Base-by-base conservation (phyloP, 257 asterid species). In the Rhazya stricta region DNA sequence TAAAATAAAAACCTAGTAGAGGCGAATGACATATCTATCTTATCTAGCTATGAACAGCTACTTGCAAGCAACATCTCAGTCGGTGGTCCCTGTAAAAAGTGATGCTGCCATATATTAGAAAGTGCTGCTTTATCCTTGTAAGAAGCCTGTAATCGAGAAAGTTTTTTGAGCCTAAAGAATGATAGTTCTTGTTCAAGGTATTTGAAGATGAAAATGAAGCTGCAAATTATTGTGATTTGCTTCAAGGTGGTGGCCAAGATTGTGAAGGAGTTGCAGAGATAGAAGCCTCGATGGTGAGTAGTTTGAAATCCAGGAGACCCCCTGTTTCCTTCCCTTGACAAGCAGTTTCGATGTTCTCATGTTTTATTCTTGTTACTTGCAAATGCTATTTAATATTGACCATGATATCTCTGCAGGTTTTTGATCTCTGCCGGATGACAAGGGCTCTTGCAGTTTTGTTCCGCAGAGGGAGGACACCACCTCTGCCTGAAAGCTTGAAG, bases 221-320 rank as follows among this genome's bases (percentile, higher is more conserved):
- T 75, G 96, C 90, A 62, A 89, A 56, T 75, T 94, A 94, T 78
- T 94, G 98, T 45, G 97, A 89, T 81, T 79, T 94, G 88, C 97
- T 94, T 42, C 96, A 93, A 82, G 98, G 98, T 46, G 97, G 97
- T 67, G 98, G 96, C 66, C 96, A 89, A 85, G 80, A 73, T 7
- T 94, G 98, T 50, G 98, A 90, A 88, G 97, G 94, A 46, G 89
- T 91, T 56, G 97, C 97, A 54, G 97, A 94, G 88, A 89, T 94
- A 72, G 98, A 94, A 71, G 98, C 98, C 72, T 90, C 96, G 36
- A 91, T 96, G 46, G 98, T 93, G 82, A 88, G 92, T 78, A 68
- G 10, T 37, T 3, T 72, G 68, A n/a, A 75, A 19, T 71, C 54
- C 34, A n/a, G 15, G 11, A 68, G 48, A 37, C 6, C 48, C 32